Percentiles rank a stretch among this genome's conserved stretches.
phyloP scores from a whole-genome alignment of 2,329 filamentous ascomycete genomes.

The Didymella pomorum region DNA sequence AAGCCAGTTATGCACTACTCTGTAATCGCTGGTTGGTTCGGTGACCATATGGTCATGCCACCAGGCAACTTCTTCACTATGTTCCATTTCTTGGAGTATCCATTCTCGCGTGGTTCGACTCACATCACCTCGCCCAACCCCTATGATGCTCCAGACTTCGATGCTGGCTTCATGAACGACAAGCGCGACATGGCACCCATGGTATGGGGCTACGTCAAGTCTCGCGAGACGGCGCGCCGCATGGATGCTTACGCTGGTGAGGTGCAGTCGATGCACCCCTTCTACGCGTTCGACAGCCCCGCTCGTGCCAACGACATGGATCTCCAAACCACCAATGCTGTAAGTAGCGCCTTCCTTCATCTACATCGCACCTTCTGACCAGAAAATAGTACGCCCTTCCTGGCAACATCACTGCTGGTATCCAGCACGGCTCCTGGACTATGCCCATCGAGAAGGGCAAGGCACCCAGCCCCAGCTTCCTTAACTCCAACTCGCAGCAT shows the following conservation, averaged over 20 bases:
- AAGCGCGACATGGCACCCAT: slow-evolving; percentile 82
- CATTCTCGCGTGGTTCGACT: slow-evolving; percentile 75
- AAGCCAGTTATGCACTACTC: slow-evolving; percentile 88
- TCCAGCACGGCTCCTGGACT: slow-evolving; percentile 77
- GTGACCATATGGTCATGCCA: slow-evolving; percentile 67
- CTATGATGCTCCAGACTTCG: slow-evolving; percentile 79
- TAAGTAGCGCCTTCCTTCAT: slow-evolving; percentile 8
- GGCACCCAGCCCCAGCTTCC: slow-evolving; percentile 56
- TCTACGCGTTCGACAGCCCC: slow-evolving; percentile 74
- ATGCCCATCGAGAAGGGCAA: slow-evolving; percentile 65
- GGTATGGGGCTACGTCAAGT: slow-evolving; percentile 86
- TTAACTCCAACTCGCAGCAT: slow-evolving; percentile 71
- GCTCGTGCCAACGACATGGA: slow-evolving; percentile 77
- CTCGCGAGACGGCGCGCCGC: slow-evolving; percentile 77
- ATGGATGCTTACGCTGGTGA: slow-evolving; percentile 83
- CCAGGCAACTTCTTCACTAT: slow-evolving; percentile 83
- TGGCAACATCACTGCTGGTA: slow-evolving; percentile 73
- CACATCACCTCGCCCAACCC: slow-evolving; percentile 76
- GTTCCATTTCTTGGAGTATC: slow-evolving; percentile 81
- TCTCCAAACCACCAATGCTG: slow-evolving; percentile 73
- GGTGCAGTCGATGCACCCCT: slow-evolving; percentile 69
- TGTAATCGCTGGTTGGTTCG: slow-evolving; percentile 68
- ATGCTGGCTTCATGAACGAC: slow-evolving; percentile 86
- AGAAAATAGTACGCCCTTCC: slow-evolving; percentile 68
- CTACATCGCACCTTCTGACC: slow-evolving; percentile 10